These are phyloP conservation scores for Astrothelium macrocarpum DNA, from an alignment of 495 filamentous ascomycete genomes.

Conservation along the genomic window DNA sequence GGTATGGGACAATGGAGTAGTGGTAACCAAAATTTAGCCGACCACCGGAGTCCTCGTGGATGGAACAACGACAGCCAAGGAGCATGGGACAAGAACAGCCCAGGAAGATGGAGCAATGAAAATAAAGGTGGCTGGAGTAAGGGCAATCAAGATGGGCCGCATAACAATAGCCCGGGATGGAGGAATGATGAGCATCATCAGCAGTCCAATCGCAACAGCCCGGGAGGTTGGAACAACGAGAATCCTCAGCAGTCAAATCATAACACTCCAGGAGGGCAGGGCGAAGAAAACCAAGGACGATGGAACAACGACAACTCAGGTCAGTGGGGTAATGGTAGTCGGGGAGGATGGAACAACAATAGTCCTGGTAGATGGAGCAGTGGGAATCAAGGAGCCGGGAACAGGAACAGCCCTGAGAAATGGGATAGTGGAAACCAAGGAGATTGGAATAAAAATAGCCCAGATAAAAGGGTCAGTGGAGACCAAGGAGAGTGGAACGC, in stretches of 20 bases:
- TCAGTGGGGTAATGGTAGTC: not conserved
- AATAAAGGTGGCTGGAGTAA: conserved; percentile 3
- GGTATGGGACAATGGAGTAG: not conserved
- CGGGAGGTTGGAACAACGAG: not conserved
- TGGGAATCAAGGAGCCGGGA: not conserved
- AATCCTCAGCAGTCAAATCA: not conserved
- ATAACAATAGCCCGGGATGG: not conserved
- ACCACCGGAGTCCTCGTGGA: not conserved
- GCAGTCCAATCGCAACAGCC: not conserved
- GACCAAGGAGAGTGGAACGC: no score
- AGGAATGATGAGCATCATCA: not conserved
- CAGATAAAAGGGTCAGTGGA: no score
- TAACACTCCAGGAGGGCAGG: not conserved
- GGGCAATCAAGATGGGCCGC: not conserved
- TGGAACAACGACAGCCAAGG: not conserved
- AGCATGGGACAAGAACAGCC: not conserved
- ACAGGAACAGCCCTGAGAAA: not conserved
- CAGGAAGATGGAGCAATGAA: conserved; percentile 4
- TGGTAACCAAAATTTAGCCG: not conserved
- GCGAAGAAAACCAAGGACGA: not conserved
- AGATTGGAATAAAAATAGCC: not conserved
- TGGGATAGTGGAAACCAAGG: not conserved
- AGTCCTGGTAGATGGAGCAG: not conserved
- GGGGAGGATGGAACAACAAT: not conserved
- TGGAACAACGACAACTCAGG: not conserved